These are phyloP conservation scores for Colletotrichum melonis DNA, from an alignment of 2,329 filamentous ascomycete genomes.

Conservation along the genomic window DNA sequence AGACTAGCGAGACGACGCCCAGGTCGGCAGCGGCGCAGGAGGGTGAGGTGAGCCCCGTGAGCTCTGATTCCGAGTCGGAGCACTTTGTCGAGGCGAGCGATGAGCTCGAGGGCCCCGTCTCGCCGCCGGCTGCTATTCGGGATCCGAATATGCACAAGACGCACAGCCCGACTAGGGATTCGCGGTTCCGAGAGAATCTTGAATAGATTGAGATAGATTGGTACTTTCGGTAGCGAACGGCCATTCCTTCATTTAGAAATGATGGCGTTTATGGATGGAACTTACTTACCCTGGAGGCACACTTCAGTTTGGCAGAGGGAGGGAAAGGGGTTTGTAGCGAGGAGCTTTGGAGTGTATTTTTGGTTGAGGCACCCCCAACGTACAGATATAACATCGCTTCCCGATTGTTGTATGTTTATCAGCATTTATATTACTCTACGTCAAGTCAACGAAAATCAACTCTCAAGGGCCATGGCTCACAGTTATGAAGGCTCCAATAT, in stretches of 20 bases:
- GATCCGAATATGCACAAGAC: slow-evolving; percentile 50
- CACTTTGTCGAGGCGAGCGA: slow-evolving; percentile 60
- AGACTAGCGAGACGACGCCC: slow-evolving; percentile 25
- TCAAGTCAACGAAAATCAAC: background rate
- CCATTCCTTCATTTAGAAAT: background rate
- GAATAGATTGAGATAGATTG: slow-evolving; percentile 31
- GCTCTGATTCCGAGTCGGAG: slow-evolving; percentile 39
- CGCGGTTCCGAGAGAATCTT: slow-evolving; percentile 70
- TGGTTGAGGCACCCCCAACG: background rate
- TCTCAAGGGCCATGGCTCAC: no score
- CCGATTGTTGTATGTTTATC: background rate
- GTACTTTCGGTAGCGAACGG: background rate
- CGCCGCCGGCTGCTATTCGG: slow-evolving; percentile 51
- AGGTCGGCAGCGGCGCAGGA: slow-evolving; percentile 43
- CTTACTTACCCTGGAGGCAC: background rate
- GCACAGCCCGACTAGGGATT: slow-evolving; percentile 66
- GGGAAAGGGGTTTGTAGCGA: background rate
- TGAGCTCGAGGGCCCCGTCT: slow-evolving; percentile 42
- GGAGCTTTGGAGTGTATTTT: background rate
- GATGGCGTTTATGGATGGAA: background rate
- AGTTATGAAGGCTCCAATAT: no score
- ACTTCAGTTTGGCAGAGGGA: background rate
- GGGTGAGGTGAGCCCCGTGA: slow-evolving; percentile 50
- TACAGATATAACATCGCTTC: background rate
- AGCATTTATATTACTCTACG: background rate